phyloP scores from a whole-genome alignment of 345 rosid species.

The Brassica nigra region DNA sequence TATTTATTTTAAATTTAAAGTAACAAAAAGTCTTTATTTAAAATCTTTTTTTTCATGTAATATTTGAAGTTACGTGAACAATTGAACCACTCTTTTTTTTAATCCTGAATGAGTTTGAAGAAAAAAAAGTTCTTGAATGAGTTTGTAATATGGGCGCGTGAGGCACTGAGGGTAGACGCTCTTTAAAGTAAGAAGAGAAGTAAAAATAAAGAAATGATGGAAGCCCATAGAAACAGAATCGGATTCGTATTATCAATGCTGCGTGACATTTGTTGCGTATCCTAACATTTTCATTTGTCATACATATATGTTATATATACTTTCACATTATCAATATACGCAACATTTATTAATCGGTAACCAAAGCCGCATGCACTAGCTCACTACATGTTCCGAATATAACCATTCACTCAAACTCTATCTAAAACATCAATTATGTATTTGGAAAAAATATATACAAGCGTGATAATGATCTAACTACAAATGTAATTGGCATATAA shows the following conservation, averaged over 20 bases:
- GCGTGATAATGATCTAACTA: slow-evolving; percentile 9
- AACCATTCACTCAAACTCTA: not conserved
- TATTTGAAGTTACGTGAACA: slow-evolving; percentile 29
- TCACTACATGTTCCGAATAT: slow-evolving; percentile 12
- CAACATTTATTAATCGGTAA: not conserved
- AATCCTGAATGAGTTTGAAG: no score
- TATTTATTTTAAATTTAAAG: not conserved
- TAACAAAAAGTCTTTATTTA: not conserved
- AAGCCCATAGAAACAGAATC: slow-evolving; percentile 39
- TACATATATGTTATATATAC: not conserved
- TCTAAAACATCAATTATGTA: not conserved
- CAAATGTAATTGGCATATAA: slow-evolving; percentile 6
- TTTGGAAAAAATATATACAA: not conserved
- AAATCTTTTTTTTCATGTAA: slow-evolving; percentile 2
- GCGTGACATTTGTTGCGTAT: slow-evolving; percentile 40
- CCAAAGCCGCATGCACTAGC: slow-evolving; percentile 19
- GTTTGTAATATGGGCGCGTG: slow-evolving; percentile 28
- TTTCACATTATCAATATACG: not conserved
- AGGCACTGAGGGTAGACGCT: not conserved
- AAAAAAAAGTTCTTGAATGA: no score
- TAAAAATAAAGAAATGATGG: slow-evolving; percentile 34
- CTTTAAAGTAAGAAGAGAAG: slow-evolving; percentile 19
- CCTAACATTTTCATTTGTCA: slow-evolving; percentile 21
- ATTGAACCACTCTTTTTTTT: not conserved
- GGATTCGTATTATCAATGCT: slow-evolving; percentile 35